A percentile compares a stretch with the other conserved stretches of the same genome.
phyloP scores from a whole-genome alignment of 345 rosid species.

The Mallotus nudiflorus region DNA sequence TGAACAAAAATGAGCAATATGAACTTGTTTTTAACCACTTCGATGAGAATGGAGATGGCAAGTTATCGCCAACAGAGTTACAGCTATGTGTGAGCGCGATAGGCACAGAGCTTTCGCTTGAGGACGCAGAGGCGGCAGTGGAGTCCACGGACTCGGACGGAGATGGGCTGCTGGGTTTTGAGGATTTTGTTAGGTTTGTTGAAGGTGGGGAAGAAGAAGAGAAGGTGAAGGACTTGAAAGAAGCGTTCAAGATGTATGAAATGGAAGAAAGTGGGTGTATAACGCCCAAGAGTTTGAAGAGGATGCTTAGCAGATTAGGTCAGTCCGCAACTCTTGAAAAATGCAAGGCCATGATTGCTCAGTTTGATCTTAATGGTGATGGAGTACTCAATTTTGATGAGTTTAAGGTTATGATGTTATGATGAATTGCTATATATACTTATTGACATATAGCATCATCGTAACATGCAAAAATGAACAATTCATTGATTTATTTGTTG shows the following conservation, averaged over 20 bases:
- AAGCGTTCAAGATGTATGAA: conserved; percentile 33
- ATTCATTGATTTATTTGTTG: background rate
- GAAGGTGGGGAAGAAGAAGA: conserved; percentile 35
- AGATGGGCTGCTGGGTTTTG: conserved; percentile 26
- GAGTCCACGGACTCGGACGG: conserved; percentile 21
- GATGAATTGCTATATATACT: background rate
- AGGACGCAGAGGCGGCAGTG: conserved; percentile 29
- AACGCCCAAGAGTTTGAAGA: conserved; percentile 31
- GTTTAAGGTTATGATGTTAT: conserved; percentile 31
- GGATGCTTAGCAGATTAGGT: conserved; percentile 29
- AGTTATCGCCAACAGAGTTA: conserved; percentile 22
- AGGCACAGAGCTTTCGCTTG: conserved; percentile 16
- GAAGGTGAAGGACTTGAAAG: conserved; percentile 19
- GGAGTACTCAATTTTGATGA: conserved; percentile 32
- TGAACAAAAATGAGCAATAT: conserved; percentile 14
- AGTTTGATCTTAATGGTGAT: conserved; percentile 37
- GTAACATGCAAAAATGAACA: too few relatives aligned
- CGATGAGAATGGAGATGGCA: conserved; percentile 32
- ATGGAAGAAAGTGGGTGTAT: conserved; percentile 24
- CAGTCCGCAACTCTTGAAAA: background rate
- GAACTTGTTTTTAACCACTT: conserved; percentile 24
- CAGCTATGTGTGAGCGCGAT: conserved; percentile 10
- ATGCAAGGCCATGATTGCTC: conserved; percentile 25
- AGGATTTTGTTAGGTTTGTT: conserved; percentile 23
- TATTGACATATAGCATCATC: background rate